Evolutionary conservation across 768 basidiomycete genomes (phyloP), one percentile per base, ranked within the genome.

Genomic region (Mycena amicta): DNA sequence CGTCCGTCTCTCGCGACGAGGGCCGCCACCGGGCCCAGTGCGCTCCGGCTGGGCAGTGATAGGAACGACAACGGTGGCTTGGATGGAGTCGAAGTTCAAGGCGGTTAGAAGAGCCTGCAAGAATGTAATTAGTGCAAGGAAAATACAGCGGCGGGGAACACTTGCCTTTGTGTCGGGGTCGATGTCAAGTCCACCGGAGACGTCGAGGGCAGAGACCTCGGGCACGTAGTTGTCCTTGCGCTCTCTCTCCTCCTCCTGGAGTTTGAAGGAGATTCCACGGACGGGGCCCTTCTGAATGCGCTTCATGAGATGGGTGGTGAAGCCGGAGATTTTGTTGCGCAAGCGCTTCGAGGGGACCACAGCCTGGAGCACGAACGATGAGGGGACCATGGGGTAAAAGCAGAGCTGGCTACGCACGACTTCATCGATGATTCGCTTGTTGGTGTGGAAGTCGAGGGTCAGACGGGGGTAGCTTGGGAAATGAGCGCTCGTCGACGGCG

Each of bases 301-400:
- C 86, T 95, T 98, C 97, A 99, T 99, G 76, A 99, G 82, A 75
- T 99, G 97, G 70, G 97, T 99, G 59, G 97, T 99, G 87, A 98
- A 99, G 47, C 97, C 97, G 12, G 96, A 89, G 72, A 99, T 91
- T 86, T 99, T 99, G 92, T 99, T 99, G 74, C 97, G 88, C 69
- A 99, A 88, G 67, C 96, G 93, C 81, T 99, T 98, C 56, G 97
- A 98, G 59, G 96, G 96, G 66, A 99, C 95, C 64, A 91, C 80
- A 58, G 93, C 92, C 92, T 93, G 59, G 27, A 23, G 55, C 49
- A 37, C 27, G 30, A 56, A 4, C 23, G 47, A 18, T 33, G 13
- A 53, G 41, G 31, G 8, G 20, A 27, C 5, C 22, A 22, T 6
- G 72, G 70, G 25, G 22, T 27, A 28, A 6, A 28, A 27, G 11